Evolutionary conservation across 2,329 filamentous ascomycete species (phyloP).

Genomic region (Trichoderma sp.): DNA sequence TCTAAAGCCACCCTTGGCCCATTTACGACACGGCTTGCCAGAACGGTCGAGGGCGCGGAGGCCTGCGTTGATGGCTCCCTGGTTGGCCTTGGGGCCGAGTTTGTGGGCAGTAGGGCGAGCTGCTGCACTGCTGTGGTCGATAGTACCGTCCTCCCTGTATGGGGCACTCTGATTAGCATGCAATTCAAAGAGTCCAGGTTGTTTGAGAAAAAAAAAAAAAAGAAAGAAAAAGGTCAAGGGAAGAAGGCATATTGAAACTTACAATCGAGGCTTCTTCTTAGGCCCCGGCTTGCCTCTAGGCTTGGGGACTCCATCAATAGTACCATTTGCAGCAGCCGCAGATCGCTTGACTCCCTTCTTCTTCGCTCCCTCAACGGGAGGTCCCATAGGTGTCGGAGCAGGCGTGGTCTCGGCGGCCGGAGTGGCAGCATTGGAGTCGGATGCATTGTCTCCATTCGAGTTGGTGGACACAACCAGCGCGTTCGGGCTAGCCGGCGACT

Average conservation of each 20-base stretch:
- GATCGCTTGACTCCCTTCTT: slow-evolving; percentile 75
- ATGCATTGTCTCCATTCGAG: slow-evolving; percentile 57
- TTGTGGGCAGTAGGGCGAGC: slow-evolving; percentile 66
- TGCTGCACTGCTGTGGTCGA: slow-evolving; percentile 57
- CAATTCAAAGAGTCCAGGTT: not conserved
- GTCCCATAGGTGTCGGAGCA: slow-evolving; percentile 58
- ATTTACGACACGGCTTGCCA: slow-evolving; percentile 88
- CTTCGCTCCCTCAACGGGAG: slow-evolving; percentile 63
- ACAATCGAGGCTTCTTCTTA: slow-evolving; percentile 95
- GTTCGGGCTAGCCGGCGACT: slow-evolving; percentile 49
- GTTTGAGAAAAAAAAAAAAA: not conserved
- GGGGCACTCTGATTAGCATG: slow-evolving; percentile 2
- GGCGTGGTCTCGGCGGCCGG: slow-evolving; percentile 59
- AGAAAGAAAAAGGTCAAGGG: not conserved
- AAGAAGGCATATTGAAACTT: slow-evolving; percentile 50
- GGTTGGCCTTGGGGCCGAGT: slow-evolving; percentile 93
- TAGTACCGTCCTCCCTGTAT: slow-evolving; percentile 61
- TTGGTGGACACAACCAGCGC: slow-evolving; percentile 40
- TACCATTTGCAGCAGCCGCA: slow-evolving; percentile 64
- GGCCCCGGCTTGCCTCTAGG: slow-evolving; percentile 85
- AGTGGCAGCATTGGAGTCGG: slow-evolving; percentile 62
- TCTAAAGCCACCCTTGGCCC: slow-evolving; percentile 78
- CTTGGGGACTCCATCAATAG: slow-evolving; percentile 65
- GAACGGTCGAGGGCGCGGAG: slow-evolving; percentile 91
- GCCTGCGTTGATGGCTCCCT: slow-evolving; percentile 95